Evolutionary conservation across 1,284 basidiomycete species (phyloP).

Genomic region (Cutaneotrichosporon cavernicola): DNA sequence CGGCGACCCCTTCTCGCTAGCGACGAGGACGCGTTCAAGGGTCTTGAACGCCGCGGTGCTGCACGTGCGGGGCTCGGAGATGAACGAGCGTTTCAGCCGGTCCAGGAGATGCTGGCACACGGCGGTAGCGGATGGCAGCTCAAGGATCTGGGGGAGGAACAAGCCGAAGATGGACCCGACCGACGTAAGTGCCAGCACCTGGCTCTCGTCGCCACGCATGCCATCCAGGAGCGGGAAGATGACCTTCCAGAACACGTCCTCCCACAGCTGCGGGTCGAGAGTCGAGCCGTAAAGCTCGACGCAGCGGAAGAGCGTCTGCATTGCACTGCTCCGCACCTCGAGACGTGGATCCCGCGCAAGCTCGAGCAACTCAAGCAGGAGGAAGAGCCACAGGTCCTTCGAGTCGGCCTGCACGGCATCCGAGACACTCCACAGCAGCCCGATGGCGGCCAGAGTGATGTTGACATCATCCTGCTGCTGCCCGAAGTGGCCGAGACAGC

Average conservation of each 20-base stretch:
- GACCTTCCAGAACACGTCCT: slow-evolving; percentile 80
- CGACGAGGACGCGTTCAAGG: slow-evolving; percentile 71
- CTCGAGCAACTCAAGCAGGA: slow-evolving; percentile 77
- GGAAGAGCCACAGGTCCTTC: slow-evolving; percentile 84
- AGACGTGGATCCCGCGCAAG: slow-evolving; percentile 77
- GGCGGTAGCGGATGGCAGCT: slow-evolving; percentile 65
- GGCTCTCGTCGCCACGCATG: slow-evolving; percentile 76
- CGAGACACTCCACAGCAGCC: slow-evolving; percentile 87
- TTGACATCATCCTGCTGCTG: slow-evolving; percentile 86
- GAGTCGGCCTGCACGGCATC: slow-evolving; percentile 83
- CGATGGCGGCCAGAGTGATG: slow-evolving; percentile 87
- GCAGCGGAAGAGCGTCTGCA: slow-evolving; percentile 91
- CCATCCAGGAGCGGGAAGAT: slow-evolving; percentile 82
- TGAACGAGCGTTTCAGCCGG: slow-evolving; percentile 67
- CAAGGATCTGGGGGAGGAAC: slow-evolving; percentile 70
- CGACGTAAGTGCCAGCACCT: slow-evolving; percentile 78
- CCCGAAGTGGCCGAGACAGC: slow-evolving; percentile 84
- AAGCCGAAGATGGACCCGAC: slow-evolving; percentile 79
- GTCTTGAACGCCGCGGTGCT: slow-evolving; percentile 77
- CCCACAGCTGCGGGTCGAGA: slow-evolving; percentile 77
- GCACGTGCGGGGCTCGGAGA: slow-evolving; percentile 66
- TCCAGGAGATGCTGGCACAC: slow-evolving; percentile 72
- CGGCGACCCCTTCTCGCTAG: slow-evolving; percentile 41
- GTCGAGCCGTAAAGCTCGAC: slow-evolving; percentile 88
- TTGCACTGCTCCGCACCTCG: slow-evolving; percentile 88